These are phyloP conservation scores for Neonectria ditissima DNA, from an alignment of 2,329 filamentous ascomycete genomes.

Conservation along the genomic window DNA sequence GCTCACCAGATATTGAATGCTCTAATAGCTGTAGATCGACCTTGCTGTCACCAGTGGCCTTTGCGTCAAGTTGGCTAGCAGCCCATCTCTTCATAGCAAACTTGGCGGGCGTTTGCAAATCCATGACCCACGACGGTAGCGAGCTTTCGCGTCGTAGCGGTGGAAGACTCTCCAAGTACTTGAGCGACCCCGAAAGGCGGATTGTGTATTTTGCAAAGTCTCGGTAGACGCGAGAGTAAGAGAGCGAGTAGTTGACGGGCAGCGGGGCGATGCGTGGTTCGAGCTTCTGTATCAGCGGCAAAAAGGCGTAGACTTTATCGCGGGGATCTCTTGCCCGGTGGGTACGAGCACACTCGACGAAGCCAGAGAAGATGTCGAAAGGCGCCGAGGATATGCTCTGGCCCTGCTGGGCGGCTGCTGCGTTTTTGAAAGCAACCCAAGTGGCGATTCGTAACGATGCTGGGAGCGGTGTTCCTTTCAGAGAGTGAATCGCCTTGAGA, in stretches of 20 bases:
- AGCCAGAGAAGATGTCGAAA: conserved; percentile 30
- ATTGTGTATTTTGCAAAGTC: conserved; percentile 30
- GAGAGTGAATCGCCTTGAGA: conserved; percentile 24
- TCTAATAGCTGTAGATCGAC: conserved; percentile 26
- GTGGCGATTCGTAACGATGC: conserved; percentile 28
- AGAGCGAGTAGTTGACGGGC: conserved; percentile 29
- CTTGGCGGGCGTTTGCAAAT: conserved; percentile 30
- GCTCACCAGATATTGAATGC: conserved; percentile 14
- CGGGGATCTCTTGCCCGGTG: conserved; percentile 29
- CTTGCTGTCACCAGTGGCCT: conserved; percentile 21
- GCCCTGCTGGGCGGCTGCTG: conserved; percentile 15
- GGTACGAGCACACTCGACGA: conserved; percentile 32
- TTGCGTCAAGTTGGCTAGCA: conserved; percentile 23
- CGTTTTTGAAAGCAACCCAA: conserved; percentile 31
- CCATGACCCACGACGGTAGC: conserved; percentile 32
- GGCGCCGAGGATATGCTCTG: conserved; percentile 19
- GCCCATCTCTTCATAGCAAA: conserved; percentile 31
- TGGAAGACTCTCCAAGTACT: conserved; percentile 29
- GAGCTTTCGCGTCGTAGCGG: conserved; percentile 17
- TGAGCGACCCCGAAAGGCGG: conserved; percentile 23
- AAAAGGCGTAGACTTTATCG: conserved; percentile 31
- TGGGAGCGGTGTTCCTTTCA: conserved; percentile 18
- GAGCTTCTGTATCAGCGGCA: conserved; percentile 31
- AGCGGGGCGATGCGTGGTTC: conserved; percentile 19
- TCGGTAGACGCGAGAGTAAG: conserved; percentile 24